Evolutionary conservation across 140 eudicot species (phyloP).

Genomic region (Oenanthe javanica): DNA sequence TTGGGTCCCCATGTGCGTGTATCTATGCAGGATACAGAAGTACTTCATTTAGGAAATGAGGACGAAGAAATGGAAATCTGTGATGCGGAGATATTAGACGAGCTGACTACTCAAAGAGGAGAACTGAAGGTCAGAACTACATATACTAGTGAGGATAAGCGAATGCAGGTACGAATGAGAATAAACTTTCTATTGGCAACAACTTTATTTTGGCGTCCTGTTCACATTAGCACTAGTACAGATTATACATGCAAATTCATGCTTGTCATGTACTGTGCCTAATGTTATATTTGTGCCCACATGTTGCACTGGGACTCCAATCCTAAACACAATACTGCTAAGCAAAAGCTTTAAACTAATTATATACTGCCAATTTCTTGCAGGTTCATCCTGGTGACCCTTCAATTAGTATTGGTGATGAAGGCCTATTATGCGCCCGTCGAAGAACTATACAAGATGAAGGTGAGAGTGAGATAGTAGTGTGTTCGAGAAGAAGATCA

Average conservation of each 20-base stretch:
- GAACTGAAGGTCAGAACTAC: slow-evolving; percentile 42
- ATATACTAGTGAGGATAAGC: slow-evolving; percentile 26
- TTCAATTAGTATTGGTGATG: background rate
- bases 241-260: too few relatives aligned
- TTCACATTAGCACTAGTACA: too few relatives aligned
- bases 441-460: background rate
- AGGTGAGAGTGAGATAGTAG: background rate
- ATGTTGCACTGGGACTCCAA: background rate
- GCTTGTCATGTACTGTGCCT: too few relatives aligned
- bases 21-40: slow-evolving; percentile 22
- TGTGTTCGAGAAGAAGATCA: background rate
- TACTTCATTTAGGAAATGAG: slow-evolving; percentile 3
- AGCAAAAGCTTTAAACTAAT: too few relatives aligned
- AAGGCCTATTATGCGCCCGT: background rate
- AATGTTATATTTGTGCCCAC: background rate
- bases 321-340: background rate
- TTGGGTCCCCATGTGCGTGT: background rate
- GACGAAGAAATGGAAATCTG: slow-evolving; percentile 26
- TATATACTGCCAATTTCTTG: background rate
- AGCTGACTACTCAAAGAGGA: slow-evolving; percentile 46
- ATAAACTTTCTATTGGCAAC: background rate
- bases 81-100: slow-evolving; percentile 49
- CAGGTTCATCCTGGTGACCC: background rate
- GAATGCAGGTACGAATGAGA: slow-evolving; percentile 4
- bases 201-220: background rate